These are phyloP conservation scores for Colletotrichum siamense DNA, from an alignment of 2,329 filamentous ascomycete species.

Conservation along the genomic window DNA sequence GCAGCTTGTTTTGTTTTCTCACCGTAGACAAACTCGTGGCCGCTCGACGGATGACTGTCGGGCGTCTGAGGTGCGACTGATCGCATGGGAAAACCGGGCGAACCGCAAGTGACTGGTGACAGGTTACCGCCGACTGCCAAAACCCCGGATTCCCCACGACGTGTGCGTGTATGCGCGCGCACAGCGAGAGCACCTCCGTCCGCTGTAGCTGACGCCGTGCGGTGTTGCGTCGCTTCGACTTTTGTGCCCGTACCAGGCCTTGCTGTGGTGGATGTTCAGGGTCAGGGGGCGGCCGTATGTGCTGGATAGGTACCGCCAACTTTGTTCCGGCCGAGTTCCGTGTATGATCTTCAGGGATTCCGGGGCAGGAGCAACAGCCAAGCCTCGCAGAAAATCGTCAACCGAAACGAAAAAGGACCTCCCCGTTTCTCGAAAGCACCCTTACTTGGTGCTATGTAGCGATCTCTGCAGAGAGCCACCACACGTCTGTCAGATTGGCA, in stretches of 20 bases:
- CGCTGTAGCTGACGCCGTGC: background rate
- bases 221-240: background rate
- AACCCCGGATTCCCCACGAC: background rate
- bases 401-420: background rate
- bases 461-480: background rate
- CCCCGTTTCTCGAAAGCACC: background rate
- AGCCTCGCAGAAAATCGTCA: background rate
- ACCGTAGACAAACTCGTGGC: background rate
- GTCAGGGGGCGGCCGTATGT: constrained; percentile 9
- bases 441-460: background rate
- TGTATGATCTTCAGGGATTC: constrained; percentile 16
- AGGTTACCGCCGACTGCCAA: background rate
- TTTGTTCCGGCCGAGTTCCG: constrained; percentile 14
- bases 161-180: background rate
- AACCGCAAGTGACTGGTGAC: background rate
- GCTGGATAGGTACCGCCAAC: background rate
- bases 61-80: background rate
- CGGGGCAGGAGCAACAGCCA: constrained; percentile 4
- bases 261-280: background rate
- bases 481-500: background rate
- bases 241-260: background rate
- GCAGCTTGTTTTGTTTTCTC: background rate
- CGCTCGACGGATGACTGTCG: background rate
- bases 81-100: background rate
- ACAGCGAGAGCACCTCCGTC: background rate